Percentiles rank a stretch among this genome's conserved stretches.
phyloP scores from a whole-genome alignment of 257 asterid genomes.

The Solanum virginianum region DNA sequence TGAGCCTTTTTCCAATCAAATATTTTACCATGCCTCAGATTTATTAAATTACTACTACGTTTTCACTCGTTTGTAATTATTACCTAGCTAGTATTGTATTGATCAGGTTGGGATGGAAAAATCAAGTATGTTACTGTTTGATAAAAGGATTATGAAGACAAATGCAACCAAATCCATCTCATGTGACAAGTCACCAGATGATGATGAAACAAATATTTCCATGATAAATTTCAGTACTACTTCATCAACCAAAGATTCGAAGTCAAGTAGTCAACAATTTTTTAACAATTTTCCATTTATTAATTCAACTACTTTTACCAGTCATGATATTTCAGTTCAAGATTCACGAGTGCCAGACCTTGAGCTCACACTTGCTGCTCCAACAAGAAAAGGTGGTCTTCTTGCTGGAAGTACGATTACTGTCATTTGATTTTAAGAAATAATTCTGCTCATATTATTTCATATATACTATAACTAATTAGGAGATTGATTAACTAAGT shows the following conservation, averaged over 20 bases:
- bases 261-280: neutral
- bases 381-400: neutral
- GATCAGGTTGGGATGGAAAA: slow-evolving; percentile 2
- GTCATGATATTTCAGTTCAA: neutral
- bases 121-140: neutral
- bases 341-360: neutral
- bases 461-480: neutral
- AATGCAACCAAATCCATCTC: neutral
- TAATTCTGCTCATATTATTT: neutral
- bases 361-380: slow-evolving; percentile 13
- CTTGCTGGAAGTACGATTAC: neutral
- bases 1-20: no score
- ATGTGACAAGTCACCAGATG: neutral
- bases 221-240: slow-evolving; percentile 3
- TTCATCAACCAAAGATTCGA: neutral
- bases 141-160: neutral
- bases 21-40: neutral
- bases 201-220: neutral
- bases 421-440: neutral
- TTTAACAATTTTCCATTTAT: neutral
- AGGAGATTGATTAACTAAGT: neutral
- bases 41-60: neutral
- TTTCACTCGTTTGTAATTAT: neutral
- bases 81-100: neutral
- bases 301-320: neutral